Evolutionary conservation across 345 rosid species (phyloP), one percentile per base, ranked within the genome.

Genomic region (Sonneratia caseolaris): DNA sequence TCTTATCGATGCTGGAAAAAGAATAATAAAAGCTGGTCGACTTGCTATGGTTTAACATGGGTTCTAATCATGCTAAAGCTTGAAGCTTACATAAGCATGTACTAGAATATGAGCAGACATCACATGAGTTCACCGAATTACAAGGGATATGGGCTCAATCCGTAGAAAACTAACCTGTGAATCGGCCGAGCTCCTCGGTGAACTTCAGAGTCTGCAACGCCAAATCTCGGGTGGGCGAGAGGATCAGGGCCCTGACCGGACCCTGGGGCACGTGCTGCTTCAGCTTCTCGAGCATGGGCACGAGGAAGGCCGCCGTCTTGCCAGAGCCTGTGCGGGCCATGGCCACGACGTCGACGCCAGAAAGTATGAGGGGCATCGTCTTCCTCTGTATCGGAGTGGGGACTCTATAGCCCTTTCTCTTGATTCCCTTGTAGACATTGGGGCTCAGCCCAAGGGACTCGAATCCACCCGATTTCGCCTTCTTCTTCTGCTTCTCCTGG

Each of bases 301-400:
- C 77, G 16, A 95, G 82, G 76, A 95, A 95, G 15, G 98, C 99
- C 0, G 98, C 97, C 19, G 98, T 95, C 75, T 95, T 95, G 0
- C 99, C 99, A 3, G 99, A 95, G 64, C 99, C 99, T 1, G 99
- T 95, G 27, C 99, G 87, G 5, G 99, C 97, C 99, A 95, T 95
- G 70, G 99, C 97, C 11, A 95, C 99, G 72, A 92, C 96, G 13
- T 95, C 99, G 70, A 73, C 73, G n/a, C 99, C 99, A 49, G 96
- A 78, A 75, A 95, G 97, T 65, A 92, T 95, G 64, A 92, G 80
- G 0, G 99, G 99, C 97, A 95, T 92, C 66, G 99, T 92, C 86
- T 90, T 95, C 76, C 98, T 83, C 80, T 95, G 99, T 49, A 95
- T 92, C 0, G 98, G 97, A 18, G 98, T 95, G 27, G 99, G 99